phyloP scores from a whole-genome alignment of 2,329 filamentous ascomycete species.

The Fusarium euwallaceae region DNA sequence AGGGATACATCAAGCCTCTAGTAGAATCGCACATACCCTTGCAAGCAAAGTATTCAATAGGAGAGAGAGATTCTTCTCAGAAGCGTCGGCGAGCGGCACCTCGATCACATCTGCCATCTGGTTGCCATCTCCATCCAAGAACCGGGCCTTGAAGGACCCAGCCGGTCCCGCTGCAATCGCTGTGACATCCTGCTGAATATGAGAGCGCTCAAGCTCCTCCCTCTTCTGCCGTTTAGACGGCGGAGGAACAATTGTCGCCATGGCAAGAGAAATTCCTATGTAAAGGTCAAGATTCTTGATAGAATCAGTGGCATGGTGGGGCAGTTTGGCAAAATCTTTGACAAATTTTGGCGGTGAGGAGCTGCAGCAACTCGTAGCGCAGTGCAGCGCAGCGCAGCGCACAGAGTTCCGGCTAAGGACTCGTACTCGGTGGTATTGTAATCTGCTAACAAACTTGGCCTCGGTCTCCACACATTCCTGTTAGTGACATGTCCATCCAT shows the following conservation, averaged over 20 bases:
- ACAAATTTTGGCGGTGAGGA: conserved; percentile 51
- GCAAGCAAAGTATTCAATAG: conserved; percentile 87
- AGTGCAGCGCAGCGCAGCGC: conserved; percentile 2
- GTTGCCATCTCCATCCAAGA: conserved; percentile 84
- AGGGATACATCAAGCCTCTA: not conserved
- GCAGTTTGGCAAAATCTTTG: conserved; percentile 47
- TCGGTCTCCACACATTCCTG: conserved; percentile 24
- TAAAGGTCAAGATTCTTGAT: not conserved
- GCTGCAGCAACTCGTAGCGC: conserved; percentile 25
- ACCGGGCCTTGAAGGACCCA: conserved; percentile 87
- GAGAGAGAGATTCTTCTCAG: conserved; percentile 89
- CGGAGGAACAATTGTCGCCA: conserved; percentile 87
- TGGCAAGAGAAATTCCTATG: conserved; percentile 52
- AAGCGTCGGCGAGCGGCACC: conserved; percentile 86
- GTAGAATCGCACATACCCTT: conserved; percentile 64
- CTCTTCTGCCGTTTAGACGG: conserved; percentile 89
- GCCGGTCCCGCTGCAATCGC: conserved; percentile 72
- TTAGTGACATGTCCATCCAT: conserved; percentile 23
- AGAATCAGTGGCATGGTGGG: conserved; percentile 42
- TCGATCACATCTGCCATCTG: conserved; percentile 77
- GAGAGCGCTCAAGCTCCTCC: conserved; percentile 77
- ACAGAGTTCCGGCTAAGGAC: not conserved
- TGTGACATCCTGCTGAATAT: conserved; percentile 80
- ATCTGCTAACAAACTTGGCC: conserved; percentile 37
- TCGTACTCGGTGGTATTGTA: not conserved